Base-by-base conservation (phyloP, 2,329 filamentous ascomycete genomes). In the Microcyclosporella mali region DNA sequence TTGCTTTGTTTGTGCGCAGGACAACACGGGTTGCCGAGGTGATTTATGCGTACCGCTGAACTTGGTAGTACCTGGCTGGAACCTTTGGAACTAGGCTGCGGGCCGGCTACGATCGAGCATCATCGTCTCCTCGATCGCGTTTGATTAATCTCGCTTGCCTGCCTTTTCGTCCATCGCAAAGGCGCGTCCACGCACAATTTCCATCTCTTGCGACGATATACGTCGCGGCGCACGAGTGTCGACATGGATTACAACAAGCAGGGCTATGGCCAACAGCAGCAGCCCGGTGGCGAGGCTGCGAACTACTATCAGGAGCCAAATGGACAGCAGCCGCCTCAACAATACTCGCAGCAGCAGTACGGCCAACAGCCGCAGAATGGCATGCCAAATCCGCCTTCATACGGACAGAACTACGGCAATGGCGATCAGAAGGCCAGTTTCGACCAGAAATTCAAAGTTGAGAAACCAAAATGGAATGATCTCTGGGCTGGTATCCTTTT, bases 381-480 rank as follows among this genome's bases (percentile, higher is more conserved):
- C 31, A 54, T 54, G 49, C 56, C 56, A 27, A 56, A 56, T 11
- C 65, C 65, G n/a, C 66, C 67, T 2, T 60, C 61, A 11, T 67
- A 68, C 47, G 60, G 61, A 4, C 62, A 66, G 46, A 61, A 64
- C 40, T 68, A 56, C 42, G 51, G 53, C 47, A 53, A 43, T 45
- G 46, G 68, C 7, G 30, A 42, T 21, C 47, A 51, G 17, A 74
- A 76, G 61, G 66, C 69, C 34, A 69, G 61, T 12, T 95, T 94
- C 61, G 80, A 90, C 15, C 77, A 95, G 59, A 78, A 81, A 1
- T 95, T 97, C 72, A 83, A 83, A 66, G 66, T 95, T 40, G 78
- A 86, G 39, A 81, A 72, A 50, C 88, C 88, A n/a, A 94, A 90
- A 64, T 95, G 77, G 68, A 87, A 95, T 58, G 90, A 97, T 62